These are phyloP conservation scores for Heterotrichella gracilis DNA, from an alignment of 352 stramenopile genomes.

Conservation along the genomic window DNA sequence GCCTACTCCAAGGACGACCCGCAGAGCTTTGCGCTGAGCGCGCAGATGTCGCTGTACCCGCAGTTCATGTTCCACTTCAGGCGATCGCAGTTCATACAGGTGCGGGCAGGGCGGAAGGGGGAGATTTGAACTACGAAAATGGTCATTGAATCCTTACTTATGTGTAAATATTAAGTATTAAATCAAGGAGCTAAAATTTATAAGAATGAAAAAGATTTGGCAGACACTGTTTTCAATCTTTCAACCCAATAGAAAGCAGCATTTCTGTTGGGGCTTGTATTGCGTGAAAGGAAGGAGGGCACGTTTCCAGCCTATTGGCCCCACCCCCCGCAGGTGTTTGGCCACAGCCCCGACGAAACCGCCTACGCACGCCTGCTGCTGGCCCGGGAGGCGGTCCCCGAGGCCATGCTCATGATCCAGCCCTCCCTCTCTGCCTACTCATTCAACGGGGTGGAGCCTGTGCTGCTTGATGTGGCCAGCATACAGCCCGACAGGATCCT, in stretches of 20 bases:
- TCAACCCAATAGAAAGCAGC: too few relatives aligned
- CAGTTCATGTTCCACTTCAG: constrained; percentile 99
- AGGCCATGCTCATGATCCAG: constrained; percentile 98
- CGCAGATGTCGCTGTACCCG: constrained; percentile 91
- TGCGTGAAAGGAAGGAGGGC: too few relatives aligned
- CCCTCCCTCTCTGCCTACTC: constrained; percentile 89
- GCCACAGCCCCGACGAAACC: constrained; percentile 87
- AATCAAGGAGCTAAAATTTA: too few relatives aligned
- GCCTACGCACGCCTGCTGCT: constrained; percentile 30
- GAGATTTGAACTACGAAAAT: too few relatives aligned
- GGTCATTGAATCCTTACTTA: too few relatives aligned
- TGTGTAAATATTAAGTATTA: too few relatives aligned
- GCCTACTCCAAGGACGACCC: constrained; percentile 89
- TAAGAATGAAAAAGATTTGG: too few relatives aligned
- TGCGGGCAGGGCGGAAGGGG: too few relatives aligned
- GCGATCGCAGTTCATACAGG: constrained; percentile 89
- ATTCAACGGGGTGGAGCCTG: constrained; percentile 49
- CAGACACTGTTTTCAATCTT: too few relatives aligned
- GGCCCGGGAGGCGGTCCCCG: constrained; percentile 68
- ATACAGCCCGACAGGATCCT: constrained; percentile 89
- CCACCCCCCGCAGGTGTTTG: too few relatives aligned
- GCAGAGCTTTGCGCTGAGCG: constrained; percentile 63
- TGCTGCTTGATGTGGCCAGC: constrained; percentile 44
- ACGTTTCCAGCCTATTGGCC: too few relatives aligned
- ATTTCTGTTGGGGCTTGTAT: too few relatives aligned